phyloP scores from a whole-genome alignment of 2,329 filamentous ascomycete species.

The Xylaria sp. region DNA sequence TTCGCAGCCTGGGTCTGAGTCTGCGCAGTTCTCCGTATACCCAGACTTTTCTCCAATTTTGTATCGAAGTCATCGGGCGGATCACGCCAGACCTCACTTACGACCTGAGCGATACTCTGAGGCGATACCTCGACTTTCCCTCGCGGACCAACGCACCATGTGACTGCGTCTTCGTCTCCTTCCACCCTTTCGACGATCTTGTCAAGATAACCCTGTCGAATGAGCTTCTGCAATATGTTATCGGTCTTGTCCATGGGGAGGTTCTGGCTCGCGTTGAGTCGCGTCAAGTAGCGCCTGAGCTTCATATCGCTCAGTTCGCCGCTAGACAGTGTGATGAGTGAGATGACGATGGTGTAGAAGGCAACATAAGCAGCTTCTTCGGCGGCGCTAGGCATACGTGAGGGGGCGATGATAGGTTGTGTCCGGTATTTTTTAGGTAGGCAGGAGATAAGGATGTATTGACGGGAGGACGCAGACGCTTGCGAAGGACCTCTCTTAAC shows the following conservation, averaged over 20 bases:
- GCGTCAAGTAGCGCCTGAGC: conserved; percentile 77
- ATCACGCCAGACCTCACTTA: conserved; percentile 69
- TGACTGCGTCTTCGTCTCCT: conserved; percentile 79
- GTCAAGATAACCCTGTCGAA: conserved; percentile 85
- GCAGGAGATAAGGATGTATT: conserved; percentile 81
- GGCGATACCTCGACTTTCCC: conserved; percentile 86
- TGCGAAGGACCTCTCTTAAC: conserved; percentile 56
- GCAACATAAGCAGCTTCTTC: conserved; percentile 84
- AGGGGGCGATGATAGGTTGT: conserved; percentile 75
- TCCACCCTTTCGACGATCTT: conserved; percentile 72
- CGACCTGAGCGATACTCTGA: conserved; percentile 78
- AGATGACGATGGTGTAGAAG: conserved; percentile 82
- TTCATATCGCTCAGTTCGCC: conserved; percentile 80
- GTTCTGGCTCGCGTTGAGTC: conserved; percentile 79
- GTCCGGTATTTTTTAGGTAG: conserved; percentile 75
- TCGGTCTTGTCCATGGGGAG: conserved; percentile 82
- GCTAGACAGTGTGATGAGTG: conserved; percentile 80
- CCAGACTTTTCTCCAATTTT: conserved; percentile 71
- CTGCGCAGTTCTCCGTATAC: conserved; percentile 54
- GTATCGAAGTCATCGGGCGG: conserved; percentile 65
- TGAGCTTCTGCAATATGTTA: conserved; percentile 76
- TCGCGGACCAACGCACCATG: conserved; percentile 85
- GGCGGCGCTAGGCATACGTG: conserved; percentile 70
- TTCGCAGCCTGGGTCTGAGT: conserved; percentile 37
- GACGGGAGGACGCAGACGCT: conserved; percentile 68